Conservation (phyloP, 257 asterid genomes). For the Solanum virginianum region DNA sequence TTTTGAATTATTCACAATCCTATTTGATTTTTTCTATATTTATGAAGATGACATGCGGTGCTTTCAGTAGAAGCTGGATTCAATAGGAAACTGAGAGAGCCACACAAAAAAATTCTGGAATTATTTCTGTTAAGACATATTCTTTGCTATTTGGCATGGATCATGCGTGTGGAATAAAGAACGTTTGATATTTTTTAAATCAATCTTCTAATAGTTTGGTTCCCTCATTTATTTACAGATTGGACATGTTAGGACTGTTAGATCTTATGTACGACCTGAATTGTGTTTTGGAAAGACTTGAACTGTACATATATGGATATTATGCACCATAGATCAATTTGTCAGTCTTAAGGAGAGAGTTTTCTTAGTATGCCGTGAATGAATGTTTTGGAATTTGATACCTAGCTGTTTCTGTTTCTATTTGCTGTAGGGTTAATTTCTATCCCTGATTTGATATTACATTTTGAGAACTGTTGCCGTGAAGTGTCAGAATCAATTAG, state of each 20-base stretch:
- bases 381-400: neutral
- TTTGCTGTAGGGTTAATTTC: conserved; percentile 72
- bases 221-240: neutral
- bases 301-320: neutral
- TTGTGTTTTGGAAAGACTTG: neutral
- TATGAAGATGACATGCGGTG: neutral
- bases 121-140: neutral
- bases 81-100: neutral
- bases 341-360: neutral
- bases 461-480: conserved; percentile 84
- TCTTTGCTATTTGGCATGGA: neutral
- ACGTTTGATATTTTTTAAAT: neutral
- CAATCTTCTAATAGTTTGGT: neutral
- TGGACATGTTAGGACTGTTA: neutral
- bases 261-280: neutral
- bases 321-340: neutral
- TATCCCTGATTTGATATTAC: conserved; percentile 72
- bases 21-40: neutral
- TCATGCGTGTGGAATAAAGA: neutral
- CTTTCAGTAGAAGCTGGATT: neutral
- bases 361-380: neutral
- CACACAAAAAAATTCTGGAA: neutral
- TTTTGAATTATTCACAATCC: neutral
- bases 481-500: conserved; percentile 77
- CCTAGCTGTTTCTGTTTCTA: conserved; percentile 3